Percentiles rank a stretch among this genome's conserved stretches.
These are phyloP conservation scores for Fusarium sp. DNA, from an alignment of 2,329 filamentous ascomycete species.

Conservation along the genomic window DNA sequence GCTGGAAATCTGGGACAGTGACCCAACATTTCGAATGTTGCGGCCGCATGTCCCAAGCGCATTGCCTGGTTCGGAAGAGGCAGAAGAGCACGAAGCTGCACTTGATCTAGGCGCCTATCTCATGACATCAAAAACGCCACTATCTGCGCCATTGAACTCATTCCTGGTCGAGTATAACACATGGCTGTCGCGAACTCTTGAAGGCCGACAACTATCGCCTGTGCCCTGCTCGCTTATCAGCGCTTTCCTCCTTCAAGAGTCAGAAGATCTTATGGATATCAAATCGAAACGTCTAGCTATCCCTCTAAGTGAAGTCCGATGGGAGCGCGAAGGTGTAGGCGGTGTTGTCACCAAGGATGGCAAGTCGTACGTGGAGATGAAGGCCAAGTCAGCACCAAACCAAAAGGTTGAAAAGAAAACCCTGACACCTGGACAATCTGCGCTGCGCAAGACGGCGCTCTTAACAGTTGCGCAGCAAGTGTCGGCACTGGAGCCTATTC, in stretches of 20 bases:
- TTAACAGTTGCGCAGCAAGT: constrained; percentile 85
- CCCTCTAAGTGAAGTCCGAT: constrained; percentile 84
- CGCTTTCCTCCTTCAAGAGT: constrained; percentile 83
- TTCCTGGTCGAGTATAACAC: constrained; percentile 86
- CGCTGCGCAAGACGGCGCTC: constrained; percentile 82
- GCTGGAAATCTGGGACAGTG: constrained; percentile 90
- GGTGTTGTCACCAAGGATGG: constrained; percentile 71
- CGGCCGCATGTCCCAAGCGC: constrained; percentile 77
- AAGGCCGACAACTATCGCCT: constrained; percentile 74
- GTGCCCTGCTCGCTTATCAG: constrained; percentile 84
- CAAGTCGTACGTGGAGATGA: constrained; percentile 70
- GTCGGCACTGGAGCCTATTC: constrained; percentile 83
- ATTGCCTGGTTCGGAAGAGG: constrained; percentile 51
- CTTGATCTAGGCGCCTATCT: constrained; percentile 82
- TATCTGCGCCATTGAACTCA: constrained; percentile 82
- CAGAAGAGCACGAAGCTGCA: constrained; percentile 72
- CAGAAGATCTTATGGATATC: constrained; percentile 76
- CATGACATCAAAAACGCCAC: constrained; percentile 84
- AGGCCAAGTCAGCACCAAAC: constrained; percentile 58
- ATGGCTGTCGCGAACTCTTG: constrained; percentile 83
- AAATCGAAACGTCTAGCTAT: constrained; percentile 85
- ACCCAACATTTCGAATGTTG: constrained; percentile 85
- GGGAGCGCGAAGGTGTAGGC: constrained; percentile 82
- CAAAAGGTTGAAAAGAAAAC: constrained; percentile 60
- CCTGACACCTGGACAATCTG: constrained; percentile 76